Conservation (phyloP, 371 early-diverging fungal species). For the Mucor velutinosus region DNA sequence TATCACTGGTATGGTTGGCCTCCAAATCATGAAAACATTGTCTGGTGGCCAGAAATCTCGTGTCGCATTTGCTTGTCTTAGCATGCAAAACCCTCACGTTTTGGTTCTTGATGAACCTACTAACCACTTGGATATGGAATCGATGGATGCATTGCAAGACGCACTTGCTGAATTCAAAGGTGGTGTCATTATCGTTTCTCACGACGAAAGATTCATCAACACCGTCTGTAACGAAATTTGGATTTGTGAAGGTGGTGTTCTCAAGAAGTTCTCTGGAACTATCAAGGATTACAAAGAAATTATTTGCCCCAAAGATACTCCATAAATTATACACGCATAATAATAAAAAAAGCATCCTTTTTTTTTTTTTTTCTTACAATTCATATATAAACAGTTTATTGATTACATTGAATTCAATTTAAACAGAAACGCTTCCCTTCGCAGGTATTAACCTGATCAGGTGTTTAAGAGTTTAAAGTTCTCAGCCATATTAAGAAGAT, state of each 20-base stretch:
- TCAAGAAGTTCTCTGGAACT: conserved; percentile 65
- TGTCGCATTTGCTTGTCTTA: conserved; percentile 95
- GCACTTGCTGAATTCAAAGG: conserved; percentile 85
- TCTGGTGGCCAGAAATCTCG: conserved; percentile 99
- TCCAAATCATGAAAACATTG: conserved; percentile 92
- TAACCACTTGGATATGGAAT: conserved; percentile 90
- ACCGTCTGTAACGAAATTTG: conserved; percentile 89
- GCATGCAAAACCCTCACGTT: conserved; percentile 92
- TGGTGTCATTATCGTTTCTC: conserved; percentile 91
- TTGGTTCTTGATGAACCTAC: conserved; percentile 96
- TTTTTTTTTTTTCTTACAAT: not conserved
- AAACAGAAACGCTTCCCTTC: conserved; percentile 55
- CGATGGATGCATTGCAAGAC: conserved; percentile 87
- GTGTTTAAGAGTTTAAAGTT: conserved; percentile 51
- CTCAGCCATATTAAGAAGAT: conserved; percentile 43
- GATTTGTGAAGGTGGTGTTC: conserved; percentile 74
- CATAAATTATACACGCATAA: conserved; percentile 7
- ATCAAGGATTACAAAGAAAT: conserved; percentile 56
- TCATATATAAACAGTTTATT: not conserved
- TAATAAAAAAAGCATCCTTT: not conserved
- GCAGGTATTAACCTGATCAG: conserved; percentile 65
- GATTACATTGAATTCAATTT: not conserved
- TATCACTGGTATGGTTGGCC: conserved; percentile 92
- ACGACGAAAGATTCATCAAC: conserved; percentile 91
- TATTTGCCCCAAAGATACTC: conserved; percentile 37